These are phyloP conservation scores for Flagelloscypha sp. DNA, from an alignment of 768 basidiomycete genomes.

Conservation along the genomic window DNA sequence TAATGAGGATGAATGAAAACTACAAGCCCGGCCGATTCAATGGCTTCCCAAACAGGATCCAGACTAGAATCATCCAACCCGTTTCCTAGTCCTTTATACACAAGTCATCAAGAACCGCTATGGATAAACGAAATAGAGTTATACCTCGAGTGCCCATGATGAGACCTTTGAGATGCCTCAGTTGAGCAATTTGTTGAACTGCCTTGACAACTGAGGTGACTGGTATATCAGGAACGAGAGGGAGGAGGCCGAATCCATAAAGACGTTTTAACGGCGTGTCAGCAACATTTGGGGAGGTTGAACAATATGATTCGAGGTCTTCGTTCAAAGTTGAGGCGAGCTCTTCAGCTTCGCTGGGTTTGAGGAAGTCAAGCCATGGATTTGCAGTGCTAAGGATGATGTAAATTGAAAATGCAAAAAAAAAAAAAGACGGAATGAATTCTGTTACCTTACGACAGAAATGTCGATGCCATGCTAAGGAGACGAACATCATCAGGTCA, in stretches of 20 bases:
- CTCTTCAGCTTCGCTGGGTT: conserved; percentile 52
- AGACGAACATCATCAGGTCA: too few relatives aligned
- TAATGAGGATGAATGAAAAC: conserved; percentile 87
- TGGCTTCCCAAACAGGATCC: conserved; percentile 76
- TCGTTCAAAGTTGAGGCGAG: conserved; percentile 67
- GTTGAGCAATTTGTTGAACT: conserved; percentile 54
- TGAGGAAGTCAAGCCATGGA: conserved; percentile 86
- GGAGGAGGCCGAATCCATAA: conserved; percentile 80
- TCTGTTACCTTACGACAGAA: conserved; percentile 63
- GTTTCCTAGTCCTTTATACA: too few relatives aligned
- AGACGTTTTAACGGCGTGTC: conserved; percentile 47
- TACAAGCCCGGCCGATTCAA: conserved; percentile 60
- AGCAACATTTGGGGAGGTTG: conserved; percentile 43
- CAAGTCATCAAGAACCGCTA: too few relatives aligned
- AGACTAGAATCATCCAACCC: conserved; percentile 75
- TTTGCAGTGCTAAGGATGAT: conserved; percentile 59
- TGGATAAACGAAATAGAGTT: too few relatives aligned
- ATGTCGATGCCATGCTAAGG: conserved; percentile 72
- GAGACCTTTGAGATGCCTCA: conserved; percentile 64
- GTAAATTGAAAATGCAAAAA: conserved; percentile 3
- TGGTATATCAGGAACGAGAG: conserved; percentile 62
- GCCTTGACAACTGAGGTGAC: conserved; percentile 50
- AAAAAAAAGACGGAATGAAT: background rate
- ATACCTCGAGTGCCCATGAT: conserved; percentile 77
- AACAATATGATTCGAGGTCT: conserved; percentile 75